Evolutionary conservation across 371 early-diverging fungal species (phyloP), one percentile per base, ranked within the genome.

Genomic region (Mortierella polycephala): DNA sequence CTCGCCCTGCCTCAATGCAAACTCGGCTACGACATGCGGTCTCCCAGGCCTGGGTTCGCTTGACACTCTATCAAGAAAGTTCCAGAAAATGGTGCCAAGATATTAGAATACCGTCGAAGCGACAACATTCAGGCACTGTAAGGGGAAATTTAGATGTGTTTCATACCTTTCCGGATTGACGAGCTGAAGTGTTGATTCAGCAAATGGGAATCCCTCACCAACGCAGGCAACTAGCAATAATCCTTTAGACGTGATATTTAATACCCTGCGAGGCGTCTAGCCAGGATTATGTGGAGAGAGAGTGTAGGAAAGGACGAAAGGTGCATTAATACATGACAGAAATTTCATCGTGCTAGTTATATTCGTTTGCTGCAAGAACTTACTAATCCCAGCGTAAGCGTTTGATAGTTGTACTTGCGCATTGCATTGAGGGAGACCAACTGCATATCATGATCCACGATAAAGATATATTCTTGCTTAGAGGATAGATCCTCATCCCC

Each of bases 361-460:
- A 55, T n/a, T 37, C 12, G n/a, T 39, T 18, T 18, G 16, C 2
- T 12, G 58, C 0, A 18, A n/a, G 20, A 40, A 11, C 56, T 62
- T 71, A 75, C 76, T n/a, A 54, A 67, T 21, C 71, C 64, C 50
- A 81, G 13, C 7, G 51, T 30, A 7, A 81, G 46, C 14, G 58
- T 57, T 39, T 65, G 67, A 37, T 55, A 18, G 10, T 55, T 65
- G 56, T 71, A 69, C 49, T 68, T 71, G 51, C 59, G 44, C 30
- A 23, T 45, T n/a, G 44, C 58, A 14, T 62, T 62, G 21, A 71
- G 40, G 12, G 65, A 61, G 1, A 69, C 64, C 42, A 77, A 45
- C 37, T 77, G 71, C 16, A 77, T 58, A 20, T 77, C 72, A 8
- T 68, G 60, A 37, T 77, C 65, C 47, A 77, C 72, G 23, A 77